A percentile compares a stretch with the other conserved stretches of the same genome.
Conservation (phyloP, 495 filamentous ascomycete species). For the Neurospora sp. region DNA sequence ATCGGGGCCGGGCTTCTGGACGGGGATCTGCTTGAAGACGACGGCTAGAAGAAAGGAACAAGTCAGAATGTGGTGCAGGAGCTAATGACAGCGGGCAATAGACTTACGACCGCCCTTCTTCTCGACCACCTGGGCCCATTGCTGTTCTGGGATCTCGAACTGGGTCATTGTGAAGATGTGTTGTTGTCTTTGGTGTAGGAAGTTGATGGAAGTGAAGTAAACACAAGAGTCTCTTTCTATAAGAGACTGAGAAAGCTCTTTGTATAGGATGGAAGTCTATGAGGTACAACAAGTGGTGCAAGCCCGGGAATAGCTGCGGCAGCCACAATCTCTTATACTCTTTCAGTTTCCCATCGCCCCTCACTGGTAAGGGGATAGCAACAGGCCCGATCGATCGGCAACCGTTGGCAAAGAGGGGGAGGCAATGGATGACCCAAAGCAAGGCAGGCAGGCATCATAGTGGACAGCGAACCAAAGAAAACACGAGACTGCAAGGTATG, state of each 20-base stretch:
- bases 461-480: not conserved
- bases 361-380: not conserved
- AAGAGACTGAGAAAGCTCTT: not conserved
- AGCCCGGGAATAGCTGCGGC: not conserved
- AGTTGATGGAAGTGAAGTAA: not conserved
- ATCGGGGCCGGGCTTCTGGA: conserved; percentile 68
- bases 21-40: conserved; percentile 74
- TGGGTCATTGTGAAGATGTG: conserved; percentile 16
- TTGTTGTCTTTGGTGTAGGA: not conserved
- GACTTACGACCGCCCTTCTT: conserved; percentile 57
- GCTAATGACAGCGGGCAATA: not conserved
- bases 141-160: conserved; percentile 53
- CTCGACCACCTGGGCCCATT: conserved; percentile 84
- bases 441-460: not conserved
- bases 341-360: not conserved
- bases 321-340: not conserved
- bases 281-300: not conserved
- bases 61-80: conserved; percentile 7
- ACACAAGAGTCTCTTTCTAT: not conserved
- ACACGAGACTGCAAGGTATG: not conserved
- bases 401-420: not conserved
- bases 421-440: not conserved
- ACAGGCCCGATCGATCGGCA: not conserved
- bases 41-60: conserved; percentile 30
- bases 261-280: not conserved